Percentiles rank a stretch among this genome's conserved stretches.
phyloP scores from a whole-genome alignment of 768 basidiomycete genomes.

The Agrocybe praecox region DNA sequence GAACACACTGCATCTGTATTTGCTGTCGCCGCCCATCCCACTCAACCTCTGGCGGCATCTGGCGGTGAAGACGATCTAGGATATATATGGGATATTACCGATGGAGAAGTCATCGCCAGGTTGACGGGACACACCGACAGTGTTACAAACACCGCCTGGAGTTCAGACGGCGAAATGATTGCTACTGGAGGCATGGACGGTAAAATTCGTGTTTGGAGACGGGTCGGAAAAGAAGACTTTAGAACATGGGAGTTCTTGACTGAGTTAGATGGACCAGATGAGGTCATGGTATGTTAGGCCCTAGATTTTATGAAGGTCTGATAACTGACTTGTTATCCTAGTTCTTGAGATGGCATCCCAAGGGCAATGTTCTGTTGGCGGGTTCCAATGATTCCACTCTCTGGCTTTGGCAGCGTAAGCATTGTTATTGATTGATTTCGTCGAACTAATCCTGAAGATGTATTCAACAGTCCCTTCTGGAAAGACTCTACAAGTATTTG shows the following conservation, averaged over 20 bases:
- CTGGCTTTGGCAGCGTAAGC: constrained; percentile 96
- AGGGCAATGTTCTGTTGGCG: constrained; percentile 83
- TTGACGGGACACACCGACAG: constrained; percentile 94
- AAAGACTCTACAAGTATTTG: constrained; percentile 94
- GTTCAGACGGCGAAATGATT: constrained; percentile 87
- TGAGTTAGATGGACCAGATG: constrained; percentile 91
- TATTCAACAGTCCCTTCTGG: constrained; percentile 81
- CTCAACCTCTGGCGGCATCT: constrained; percentile 79
- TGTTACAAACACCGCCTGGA: constrained; percentile 80
- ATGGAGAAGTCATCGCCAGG: constrained; percentile 79
- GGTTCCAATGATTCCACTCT: constrained; percentile 93
- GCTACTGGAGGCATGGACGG: constrained; percentile 99
- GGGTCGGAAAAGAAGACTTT: constrained; percentile 76
- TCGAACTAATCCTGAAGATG: not conserved
- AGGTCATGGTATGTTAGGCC: constrained; percentile 76
- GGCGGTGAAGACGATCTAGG: constrained; percentile 96
- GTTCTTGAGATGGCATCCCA: constrained; percentile 98
- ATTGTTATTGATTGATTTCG: not conserved
- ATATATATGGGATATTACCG: constrained; percentile 89
- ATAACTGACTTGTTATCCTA: constrained; percentile 29
- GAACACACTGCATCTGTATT: constrained; percentile 82
- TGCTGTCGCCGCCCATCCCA: constrained; percentile 81
- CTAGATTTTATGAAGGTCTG: not conserved
- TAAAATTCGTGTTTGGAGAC: constrained; percentile 87
- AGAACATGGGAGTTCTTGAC: constrained; percentile 93